These are phyloP conservation scores for Geotrichum carabidarum DNA, from an alignment of 1,139 yeast species.

Conservation along the genomic window DNA sequence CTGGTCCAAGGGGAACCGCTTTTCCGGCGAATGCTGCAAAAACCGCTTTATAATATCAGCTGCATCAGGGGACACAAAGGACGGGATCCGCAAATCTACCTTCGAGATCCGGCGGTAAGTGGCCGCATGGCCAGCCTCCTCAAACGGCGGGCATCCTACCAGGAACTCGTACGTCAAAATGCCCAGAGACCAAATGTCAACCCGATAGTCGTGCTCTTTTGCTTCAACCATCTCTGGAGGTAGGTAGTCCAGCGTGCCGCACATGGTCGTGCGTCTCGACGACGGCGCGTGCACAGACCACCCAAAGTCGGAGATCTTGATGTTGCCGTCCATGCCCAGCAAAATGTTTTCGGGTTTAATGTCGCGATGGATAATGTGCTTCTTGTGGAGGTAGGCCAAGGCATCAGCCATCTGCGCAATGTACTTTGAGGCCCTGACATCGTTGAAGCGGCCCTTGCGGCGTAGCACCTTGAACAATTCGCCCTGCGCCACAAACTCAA, in stretches of 20 bases:
- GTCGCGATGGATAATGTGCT: slow-evolving; percentile 83
- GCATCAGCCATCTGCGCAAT: slow-evolving; percentile 81
- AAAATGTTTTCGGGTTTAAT: slow-evolving; percentile 88
- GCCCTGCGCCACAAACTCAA: slow-evolving; percentile 84
- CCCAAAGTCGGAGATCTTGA: slow-evolving; percentile 90
- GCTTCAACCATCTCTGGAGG: slow-evolving; percentile 96
- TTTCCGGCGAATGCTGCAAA: slow-evolving; percentile 62
- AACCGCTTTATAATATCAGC: slow-evolving; percentile 61
- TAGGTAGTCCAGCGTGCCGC: slow-evolving; percentile 90
- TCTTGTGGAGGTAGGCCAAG: slow-evolving; percentile 65
- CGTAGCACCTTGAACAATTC: slow-evolving; percentile 76
- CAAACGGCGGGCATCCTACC: slow-evolving; percentile 88
- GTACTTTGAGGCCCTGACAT: slow-evolving; percentile 68
- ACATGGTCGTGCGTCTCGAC: slow-evolving; percentile 66
- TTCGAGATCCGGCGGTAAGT: slow-evolving; percentile 75
- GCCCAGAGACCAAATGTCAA: slow-evolving; percentile 93
- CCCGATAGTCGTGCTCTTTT: slow-evolving; percentile 68
- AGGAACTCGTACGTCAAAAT: slow-evolving; percentile 78
- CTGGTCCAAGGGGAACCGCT: slow-evolving; percentile 56
- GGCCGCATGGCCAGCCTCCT: slow-evolving; percentile 64
- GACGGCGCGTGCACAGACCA: slow-evolving; percentile 78
- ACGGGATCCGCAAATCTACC: slow-evolving; percentile 72
- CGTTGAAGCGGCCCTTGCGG: slow-evolving; percentile 60
- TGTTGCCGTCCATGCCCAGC: slow-evolving; percentile 62
- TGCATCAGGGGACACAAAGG: slow-evolving; percentile 66